Percentiles rank a stretch among this genome's conserved stretches.
phyloP scores from a whole-genome alignment of 805 yeast genomes.

The Lachancea meyersii region DNA sequence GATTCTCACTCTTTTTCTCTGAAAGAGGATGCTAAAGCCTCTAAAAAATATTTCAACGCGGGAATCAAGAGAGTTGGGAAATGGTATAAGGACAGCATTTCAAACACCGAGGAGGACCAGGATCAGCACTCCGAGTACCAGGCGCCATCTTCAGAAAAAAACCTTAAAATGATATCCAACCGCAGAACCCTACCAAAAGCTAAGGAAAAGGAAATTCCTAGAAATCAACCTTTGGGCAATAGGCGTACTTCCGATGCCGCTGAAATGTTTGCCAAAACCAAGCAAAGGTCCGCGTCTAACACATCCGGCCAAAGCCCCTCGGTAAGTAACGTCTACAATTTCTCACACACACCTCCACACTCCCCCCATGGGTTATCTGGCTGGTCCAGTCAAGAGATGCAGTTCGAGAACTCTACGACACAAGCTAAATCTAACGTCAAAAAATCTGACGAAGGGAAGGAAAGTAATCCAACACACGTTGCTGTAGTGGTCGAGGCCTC shows the following conservation, averaged over 20 bases:
- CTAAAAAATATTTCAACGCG: conserved; percentile 37
- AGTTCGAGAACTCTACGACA: background rate
- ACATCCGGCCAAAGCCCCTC: conserved; percentile 11
- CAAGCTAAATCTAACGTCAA: background rate
- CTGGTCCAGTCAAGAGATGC: conserved; percentile 1
- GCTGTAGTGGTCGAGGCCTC: background rate
- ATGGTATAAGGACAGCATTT: conserved; percentile 48
- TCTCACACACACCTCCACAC: background rate
- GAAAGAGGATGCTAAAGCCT: conserved; percentile 12
- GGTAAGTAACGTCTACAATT: background rate
- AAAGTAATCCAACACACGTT: background rate
- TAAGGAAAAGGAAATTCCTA: conserved; percentile 3
- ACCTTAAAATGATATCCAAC: conserved; percentile 29
- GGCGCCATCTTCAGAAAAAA: background rate
- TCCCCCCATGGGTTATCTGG: conserved; percentile 1
- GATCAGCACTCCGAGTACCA: conserved; percentile 4
- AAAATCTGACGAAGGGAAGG: background rate
- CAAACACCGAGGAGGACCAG: background rate
- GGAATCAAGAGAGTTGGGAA: conserved; percentile 57
- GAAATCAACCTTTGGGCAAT: conserved; percentile 4
- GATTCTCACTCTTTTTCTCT: background rate
- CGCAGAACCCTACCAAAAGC: conserved; percentile 28
- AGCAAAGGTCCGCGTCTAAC: conserved; percentile 17
- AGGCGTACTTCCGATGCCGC: conserved; percentile 12
- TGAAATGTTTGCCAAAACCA: conserved; percentile 29